Base-by-base conservation (phyloP, 345 rosid species). In the Populus simonii region DNA sequence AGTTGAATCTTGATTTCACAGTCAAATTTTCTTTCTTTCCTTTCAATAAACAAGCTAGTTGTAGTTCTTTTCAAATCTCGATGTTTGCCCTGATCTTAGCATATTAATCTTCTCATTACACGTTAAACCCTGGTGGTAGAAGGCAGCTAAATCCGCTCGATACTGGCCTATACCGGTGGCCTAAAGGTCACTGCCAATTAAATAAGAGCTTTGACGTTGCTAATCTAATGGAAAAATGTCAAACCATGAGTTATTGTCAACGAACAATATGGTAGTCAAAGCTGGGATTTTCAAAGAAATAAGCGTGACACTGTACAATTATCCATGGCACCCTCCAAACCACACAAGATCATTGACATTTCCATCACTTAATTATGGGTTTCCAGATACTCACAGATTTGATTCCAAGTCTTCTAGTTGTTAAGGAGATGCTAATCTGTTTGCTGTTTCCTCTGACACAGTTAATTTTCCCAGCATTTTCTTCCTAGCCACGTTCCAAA, bases 311-410 rank as follows among this genome's bases (percentile, higher is more conserved):
- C n/a, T 8, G 15, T 33, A 16, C 16, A 29, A 59, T 45, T 27
- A 22, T 36, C 45, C 3, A 10, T 4, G 11, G 12, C 27, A n/a
- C 15, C 63, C 63, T 57, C 63, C 10, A 9, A 57, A 57, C 63
- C 11, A n/a, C 17, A 10, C 10, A 12, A 20, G n/a, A 75, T 75
- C 65, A 35, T 49, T 75, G 78, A 66, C 78, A 66, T 77, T 61
- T 77, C 22, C 23, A 8, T 39, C 20, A 29, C 23, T 45, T 39
- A 47, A 18, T 29, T 61, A 59, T 31, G 11, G 27, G 27, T 31
- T 45, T 70, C 35, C 13, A 53, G 45, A 51, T 22, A 53, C 6
- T 4, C 4, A 47, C 65, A 59, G 69, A 62, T 70, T 61, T 43
- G 23, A 77, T 22, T 23, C 65, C 47, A 38, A 61, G 47, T 29